phyloP scores from a whole-genome alignment of 495 filamentous ascomycete species.

The Annulohypoxylon bovei region DNA sequence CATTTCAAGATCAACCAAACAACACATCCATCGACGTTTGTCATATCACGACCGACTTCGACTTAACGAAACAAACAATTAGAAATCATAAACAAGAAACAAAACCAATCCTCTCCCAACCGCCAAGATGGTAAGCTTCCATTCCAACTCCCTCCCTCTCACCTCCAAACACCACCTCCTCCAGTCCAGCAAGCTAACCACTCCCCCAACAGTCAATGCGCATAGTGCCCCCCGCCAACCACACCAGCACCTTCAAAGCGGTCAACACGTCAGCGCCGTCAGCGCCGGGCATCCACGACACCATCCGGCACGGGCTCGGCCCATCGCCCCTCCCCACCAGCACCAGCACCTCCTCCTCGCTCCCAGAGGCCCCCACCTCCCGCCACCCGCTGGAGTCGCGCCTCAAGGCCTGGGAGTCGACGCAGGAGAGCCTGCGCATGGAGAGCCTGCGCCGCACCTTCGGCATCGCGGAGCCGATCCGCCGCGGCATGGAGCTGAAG shows the following conservation, averaged over 20 bases:
- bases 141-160: background rate
- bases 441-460: slow-evolving; percentile 82
- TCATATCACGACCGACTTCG: background rate
- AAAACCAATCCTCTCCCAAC: slow-evolving; percentile 25
- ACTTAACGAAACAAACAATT: background rate
- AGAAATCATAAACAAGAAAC: slow-evolving; percentile 13
- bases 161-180: slow-evolving; percentile 17
- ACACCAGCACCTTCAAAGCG: slow-evolving; percentile 66
- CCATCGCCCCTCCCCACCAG: slow-evolving; percentile 59
- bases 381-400: slow-evolving; percentile 92
- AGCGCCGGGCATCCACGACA: slow-evolving; percentile 90
- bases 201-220: slow-evolving; percentile 76
- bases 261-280: slow-evolving; percentile 77
- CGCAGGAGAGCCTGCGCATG: slow-evolving; percentile 89
- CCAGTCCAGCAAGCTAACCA: slow-evolving; percentile 32
- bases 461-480: slow-evolving; percentile 92
- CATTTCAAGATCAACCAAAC: slow-evolving; percentile 4
- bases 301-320: slow-evolving; percentile 81
- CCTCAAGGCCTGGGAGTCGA: slow-evolving; percentile 81
- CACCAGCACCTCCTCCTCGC: slow-evolving; percentile 52
- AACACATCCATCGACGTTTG: background rate
- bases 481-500: slow-evolving; percentile 94
- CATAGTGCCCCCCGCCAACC: slow-evolving; percentile 73
- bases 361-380: slow-evolving; percentile 56
- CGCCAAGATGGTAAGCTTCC: slow-evolving; percentile 59